Base-by-base conservation (phyloP, 305 asterid species). In the Andrographis paniculata region DNA sequence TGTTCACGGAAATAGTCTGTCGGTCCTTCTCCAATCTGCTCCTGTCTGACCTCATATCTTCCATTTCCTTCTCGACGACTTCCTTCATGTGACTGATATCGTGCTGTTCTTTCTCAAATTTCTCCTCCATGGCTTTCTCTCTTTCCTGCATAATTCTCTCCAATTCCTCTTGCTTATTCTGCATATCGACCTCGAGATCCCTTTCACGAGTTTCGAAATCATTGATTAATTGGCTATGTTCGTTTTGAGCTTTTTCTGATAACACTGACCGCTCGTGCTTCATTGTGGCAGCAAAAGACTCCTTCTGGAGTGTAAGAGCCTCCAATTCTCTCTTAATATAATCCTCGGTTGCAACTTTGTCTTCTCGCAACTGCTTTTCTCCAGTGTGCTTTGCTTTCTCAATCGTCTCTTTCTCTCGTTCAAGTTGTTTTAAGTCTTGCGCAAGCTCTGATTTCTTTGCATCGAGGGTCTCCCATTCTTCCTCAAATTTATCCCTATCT, bases 381-480 rank as follows among this genome's bases (percentile, higher is more conserved):
- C 48, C 68, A 5, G 74, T 24, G 28, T 21, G 38, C 40, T 70
- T 72, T 60, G 55, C 36, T 28, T 79, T 77, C 45, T 72, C 82
- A 35, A 75, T 43, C 57, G 47, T 62, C 46, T 51, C 65, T 55
- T 67, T 78, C 67, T 84, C 84, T 59, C 70, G 71, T 20, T 62
- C 66, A 13, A 88, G 71, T 50, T 66, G 65, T 61, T 63, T 50
- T 51, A 66, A 42, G 28, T 74, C 85, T 60, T 50, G 60, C 27
- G 60, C 36, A 31, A 82, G 68, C 58, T 45, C 75, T 13, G 75
- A 71, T 67, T 81, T 76, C 69, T 82, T 85, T 58, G 74, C 83
- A 73, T 89, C 95, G 23, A 89, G 71, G 20, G 61, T 63, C 67
- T 85, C 93, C 97, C 97, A 89, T 49, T 82, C 94, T 62, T 80